A percentile compares a stretch with the other conserved stretches of the same genome.
Conservation (phyloP, 140 eudicot genomes). For the Ambrosia hybrid region DNA sequence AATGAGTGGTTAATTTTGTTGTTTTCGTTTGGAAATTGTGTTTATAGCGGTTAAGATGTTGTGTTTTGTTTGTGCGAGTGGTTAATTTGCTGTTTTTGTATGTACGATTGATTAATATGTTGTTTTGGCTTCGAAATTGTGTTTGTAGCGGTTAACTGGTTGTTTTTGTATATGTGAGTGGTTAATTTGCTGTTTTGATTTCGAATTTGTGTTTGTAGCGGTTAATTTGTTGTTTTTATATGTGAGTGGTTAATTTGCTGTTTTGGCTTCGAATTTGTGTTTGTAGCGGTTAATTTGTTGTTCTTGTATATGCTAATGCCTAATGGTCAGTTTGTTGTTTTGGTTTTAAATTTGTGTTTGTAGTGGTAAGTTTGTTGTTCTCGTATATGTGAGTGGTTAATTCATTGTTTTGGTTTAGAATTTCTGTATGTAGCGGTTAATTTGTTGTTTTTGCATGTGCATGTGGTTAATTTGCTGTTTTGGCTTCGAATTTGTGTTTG, state of each 20-base stretch:
- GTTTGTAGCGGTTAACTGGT: background rate
- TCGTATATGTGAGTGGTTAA: background rate
- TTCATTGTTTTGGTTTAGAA: background rate
- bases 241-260: too few relatives aligned
- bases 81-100: too few relatives aligned
- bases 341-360: background rate
- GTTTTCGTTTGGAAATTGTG: background rate
- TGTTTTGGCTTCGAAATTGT: background rate
- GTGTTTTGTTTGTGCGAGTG: too few relatives aligned
- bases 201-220: background rate
- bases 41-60: too few relatives aligned
- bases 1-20: background rate
- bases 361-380: background rate
- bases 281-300: background rate
- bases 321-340: background rate
- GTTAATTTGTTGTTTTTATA: background rate
- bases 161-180: background rate
- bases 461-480: too few relatives aligned
- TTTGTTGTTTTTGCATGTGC: background rate
- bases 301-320: background rate
- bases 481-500: background rate
- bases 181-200: background rate
- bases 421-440: background rate
- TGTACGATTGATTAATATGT: too few relatives aligned
- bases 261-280: background rate